These are phyloP conservation scores for Blakeslea trispora DNA, from an alignment of 371 early-diverging fungal species.

Conservation along the genomic window DNA sequence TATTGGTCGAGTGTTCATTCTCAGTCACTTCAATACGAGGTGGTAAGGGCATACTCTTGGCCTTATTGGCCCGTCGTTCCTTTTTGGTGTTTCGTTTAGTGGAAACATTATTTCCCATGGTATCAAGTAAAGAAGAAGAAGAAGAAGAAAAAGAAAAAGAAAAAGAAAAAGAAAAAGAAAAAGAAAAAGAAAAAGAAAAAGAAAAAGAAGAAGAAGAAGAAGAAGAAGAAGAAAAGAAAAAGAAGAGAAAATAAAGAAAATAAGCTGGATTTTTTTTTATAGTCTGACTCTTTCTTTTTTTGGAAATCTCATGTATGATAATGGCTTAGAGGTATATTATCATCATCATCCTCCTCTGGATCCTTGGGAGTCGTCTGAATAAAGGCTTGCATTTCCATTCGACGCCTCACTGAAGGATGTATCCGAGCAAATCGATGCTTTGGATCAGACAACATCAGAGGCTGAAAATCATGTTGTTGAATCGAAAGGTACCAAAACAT, in stretches of 20 bases:
- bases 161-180: neutral
- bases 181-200: no score
- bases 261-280: no score
- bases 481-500: constrained; percentile 66
- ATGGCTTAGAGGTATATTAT: neutral
- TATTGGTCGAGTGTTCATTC: constrained; percentile 44
- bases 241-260: no score
- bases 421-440: no score
- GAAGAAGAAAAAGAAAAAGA: neutral
- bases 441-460: no score
- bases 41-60: neutral
- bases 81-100: neutral
- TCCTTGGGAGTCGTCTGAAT: no score
- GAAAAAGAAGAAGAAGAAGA: no score
- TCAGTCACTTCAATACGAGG: constrained; percentile 25
- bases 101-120: neutral
- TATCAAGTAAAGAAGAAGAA: neutral
- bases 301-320: neutral
- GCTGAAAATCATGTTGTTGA: neutral
- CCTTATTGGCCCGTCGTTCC: neutral
- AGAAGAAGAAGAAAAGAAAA: no score
- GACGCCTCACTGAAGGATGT: no score
- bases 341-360: no score
- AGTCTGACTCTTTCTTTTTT: neutral
- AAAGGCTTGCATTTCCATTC: no score